Evolutionary conservation across 176 grass and related monocot species (phyloP).

Genomic region (Oryza glaberrima): DNA sequence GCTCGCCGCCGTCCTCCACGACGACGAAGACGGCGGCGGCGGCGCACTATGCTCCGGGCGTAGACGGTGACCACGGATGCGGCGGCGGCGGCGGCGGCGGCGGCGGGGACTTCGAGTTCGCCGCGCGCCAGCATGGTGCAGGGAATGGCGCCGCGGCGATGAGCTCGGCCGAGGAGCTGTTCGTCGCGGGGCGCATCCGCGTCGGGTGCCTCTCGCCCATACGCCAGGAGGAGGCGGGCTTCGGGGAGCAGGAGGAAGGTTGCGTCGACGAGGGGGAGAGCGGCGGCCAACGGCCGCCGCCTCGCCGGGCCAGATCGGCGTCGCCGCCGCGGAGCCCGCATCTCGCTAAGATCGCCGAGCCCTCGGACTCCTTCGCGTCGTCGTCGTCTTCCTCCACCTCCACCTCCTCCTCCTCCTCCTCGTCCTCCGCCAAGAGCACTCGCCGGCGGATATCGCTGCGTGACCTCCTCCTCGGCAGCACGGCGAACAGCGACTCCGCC

Average conservation of each 20-base stretch:
- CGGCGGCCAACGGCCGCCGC: neutral
- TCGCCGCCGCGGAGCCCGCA: slow-evolving; percentile 49
- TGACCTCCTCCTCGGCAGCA: slow-evolving; percentile 51
- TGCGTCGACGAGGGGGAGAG: neutral
- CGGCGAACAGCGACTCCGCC: neutral
- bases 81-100: neutral
- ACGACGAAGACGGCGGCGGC: neutral
- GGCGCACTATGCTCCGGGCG: neutral
- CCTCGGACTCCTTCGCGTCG: neutral
- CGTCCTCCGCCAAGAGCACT: slow-evolving; percentile 24
- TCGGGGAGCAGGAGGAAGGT: neutral
- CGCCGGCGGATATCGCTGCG: slow-evolving; percentile 46
- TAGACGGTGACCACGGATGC: neutral
- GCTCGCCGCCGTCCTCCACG: slow-evolving; percentile 41
- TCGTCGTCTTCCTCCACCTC: slow-evolving; percentile 9
- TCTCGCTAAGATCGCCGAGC: neutral
- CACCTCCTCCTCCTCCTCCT: neutral
- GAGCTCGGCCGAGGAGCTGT: slow-evolving; percentile 59
- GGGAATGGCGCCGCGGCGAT: neutral
- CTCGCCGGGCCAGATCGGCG: slow-evolving; percentile 44
- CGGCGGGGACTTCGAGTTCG: slow-evolving; percentile 54
- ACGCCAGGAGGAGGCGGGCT: neutral
- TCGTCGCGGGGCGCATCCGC: slow-evolving; percentile 57
- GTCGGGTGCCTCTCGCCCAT: slow-evolving; percentile 44
- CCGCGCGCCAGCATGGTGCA: neutral